Conservation (phyloP, 176 grass and related monocot species). For the maize (Zea mays) region Zm-B73-REFERENCE-NAM-5.0 NC_050096.1:181121001-181121500, state of each 20-base stretch:
- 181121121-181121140: neutral
- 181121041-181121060: neutral
- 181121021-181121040: neutral
- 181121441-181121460: neutral
- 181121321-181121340: neutral
- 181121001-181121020: constrained; percentile 20
- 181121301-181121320: no score
- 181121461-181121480: constrained; percentile 48
- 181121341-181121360: neutral
- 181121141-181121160: neutral
- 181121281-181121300: no score
- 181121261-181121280: no score
- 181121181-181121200: neutral
- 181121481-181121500: constrained; percentile 81
- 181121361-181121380: neutral
- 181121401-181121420: neutral
- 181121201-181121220: neutral
- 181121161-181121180: neutral
- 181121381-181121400: neutral
- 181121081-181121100: neutral
- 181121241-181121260: no score
- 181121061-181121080: neutral
- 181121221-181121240: no score
- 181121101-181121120: neutral
- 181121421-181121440: neutral